These are phyloP conservation scores for Nephromyces sp. DNA, from an alignment of 169 alveolate genomes.

Conservation along the genomic window DNA sequence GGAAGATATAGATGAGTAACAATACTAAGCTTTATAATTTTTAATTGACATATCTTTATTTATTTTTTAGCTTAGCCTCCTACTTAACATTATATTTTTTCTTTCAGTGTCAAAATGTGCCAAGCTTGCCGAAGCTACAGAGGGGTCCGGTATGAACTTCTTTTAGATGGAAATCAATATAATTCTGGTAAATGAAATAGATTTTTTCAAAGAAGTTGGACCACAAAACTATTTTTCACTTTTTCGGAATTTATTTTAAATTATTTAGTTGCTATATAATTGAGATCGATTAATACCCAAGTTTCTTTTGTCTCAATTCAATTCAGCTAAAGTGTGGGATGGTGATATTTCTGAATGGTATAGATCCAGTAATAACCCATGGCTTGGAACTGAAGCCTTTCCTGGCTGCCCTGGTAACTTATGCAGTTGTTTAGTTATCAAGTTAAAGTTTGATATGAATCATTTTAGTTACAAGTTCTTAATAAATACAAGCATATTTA, in stretches of 20 bases:
- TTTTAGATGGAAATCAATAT: neutral
- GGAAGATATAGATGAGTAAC: neutral
- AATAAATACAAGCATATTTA: no score
- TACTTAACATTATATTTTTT: neutral
- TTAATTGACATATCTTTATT: neutral
- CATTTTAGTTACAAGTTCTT: no score
- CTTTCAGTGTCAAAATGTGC: neutral
- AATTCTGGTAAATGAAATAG: neutral
- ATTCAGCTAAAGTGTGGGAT: neutral
- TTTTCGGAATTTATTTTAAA: neutral
- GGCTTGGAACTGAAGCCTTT: neutral
- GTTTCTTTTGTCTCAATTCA: neutral
- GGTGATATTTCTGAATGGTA: neutral
- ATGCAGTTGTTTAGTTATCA: no score
- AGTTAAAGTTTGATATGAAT: no score
- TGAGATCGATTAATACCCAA: neutral
- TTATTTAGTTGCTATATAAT: no score
- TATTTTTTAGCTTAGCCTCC: neutral
- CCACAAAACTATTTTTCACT: neutral
- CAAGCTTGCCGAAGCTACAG: neutral
- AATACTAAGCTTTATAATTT: neutral
- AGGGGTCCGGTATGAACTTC: neutral
- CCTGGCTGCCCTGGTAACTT: neutral
- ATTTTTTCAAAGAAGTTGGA: neutral
- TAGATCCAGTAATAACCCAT: neutral